These are phyloP conservation scores for Penicillium waksmanii DNA, from an alignment of 495 filamentous ascomycete species.

Conservation along the genomic window DNA sequence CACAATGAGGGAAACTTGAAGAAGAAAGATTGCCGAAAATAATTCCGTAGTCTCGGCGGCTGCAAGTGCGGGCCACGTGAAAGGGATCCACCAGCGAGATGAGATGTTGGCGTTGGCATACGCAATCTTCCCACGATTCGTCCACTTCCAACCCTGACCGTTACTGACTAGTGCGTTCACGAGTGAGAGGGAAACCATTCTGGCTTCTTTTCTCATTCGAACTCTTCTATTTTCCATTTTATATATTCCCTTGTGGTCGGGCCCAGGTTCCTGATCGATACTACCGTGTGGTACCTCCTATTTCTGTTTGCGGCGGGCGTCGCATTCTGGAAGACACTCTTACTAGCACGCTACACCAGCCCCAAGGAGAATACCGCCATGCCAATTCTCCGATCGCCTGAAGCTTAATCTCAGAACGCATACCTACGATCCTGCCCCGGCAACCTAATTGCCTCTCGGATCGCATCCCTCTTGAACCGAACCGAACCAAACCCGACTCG, in stretches of 20 bases:
- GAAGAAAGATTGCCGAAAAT: too few relatives aligned
- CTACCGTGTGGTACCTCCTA: slow-evolving; percentile 9
- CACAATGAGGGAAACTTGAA: too few relatives aligned
- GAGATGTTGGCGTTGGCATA: too few relatives aligned
- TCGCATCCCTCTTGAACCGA: not conserved
- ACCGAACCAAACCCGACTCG: not conserved
- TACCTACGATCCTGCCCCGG: slow-evolving; percentile 4
- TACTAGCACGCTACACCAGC: slow-evolving; percentile 7
- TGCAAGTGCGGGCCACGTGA: slow-evolving; percentile 20
- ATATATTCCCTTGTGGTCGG: not conserved
- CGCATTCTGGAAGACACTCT: slow-evolving; percentile 21
- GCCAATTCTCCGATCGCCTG: slow-evolving; percentile 18
- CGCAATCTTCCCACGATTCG: slow-evolving; percentile 14
- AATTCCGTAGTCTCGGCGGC: not conserved
- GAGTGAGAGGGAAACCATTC: not conserved
- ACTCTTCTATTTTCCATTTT: not conserved
- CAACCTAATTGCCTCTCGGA: not conserved
- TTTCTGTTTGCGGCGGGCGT: slow-evolving; percentile 25
- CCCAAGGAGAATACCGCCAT: slow-evolving; percentile 16
- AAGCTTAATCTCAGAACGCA: slow-evolving; percentile 15
- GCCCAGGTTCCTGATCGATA: not conserved
- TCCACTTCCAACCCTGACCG: slow-evolving; percentile 12
- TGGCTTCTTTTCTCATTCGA: slow-evolving; percentile 2
- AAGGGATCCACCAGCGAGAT: slow-evolving; percentile 18
- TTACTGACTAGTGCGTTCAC: not conserved